phyloP scores from a whole-genome alignment of 345 rosid species.

The Lumnitzera littorea region DNA sequence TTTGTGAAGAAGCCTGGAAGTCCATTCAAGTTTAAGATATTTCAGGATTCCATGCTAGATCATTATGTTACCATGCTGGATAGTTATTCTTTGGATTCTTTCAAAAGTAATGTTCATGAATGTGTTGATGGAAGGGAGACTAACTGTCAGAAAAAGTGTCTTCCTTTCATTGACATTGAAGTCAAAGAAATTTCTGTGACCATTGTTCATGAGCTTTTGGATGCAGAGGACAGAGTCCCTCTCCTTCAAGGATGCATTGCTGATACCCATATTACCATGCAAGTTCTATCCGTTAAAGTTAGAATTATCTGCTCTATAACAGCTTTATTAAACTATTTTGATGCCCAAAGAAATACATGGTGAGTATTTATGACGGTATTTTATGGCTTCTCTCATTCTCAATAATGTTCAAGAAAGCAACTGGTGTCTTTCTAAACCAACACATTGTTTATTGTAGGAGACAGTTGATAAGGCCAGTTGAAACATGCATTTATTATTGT shows the following conservation, averaged over 20 bases:
- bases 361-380: constrained; percentile 13
- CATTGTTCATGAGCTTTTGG: constrained; percentile 66
- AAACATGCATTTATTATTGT: constrained; percentile 56
- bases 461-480: constrained; percentile 64
- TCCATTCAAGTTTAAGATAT: constrained; percentile 80
- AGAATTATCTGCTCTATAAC: constrained; percentile 55
- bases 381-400: constrained; percentile 6
- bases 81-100: constrained; percentile 20
- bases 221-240: constrained; percentile 58
- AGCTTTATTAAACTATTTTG: constrained; percentile 47
- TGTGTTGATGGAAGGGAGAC: constrained; percentile 26
- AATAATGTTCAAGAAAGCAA: not conserved
- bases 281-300: constrained; percentile 50
- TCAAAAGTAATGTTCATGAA: constrained; percentile 15
- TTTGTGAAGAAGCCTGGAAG: constrained; percentile 90
- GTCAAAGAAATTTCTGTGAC: constrained; percentile 52
- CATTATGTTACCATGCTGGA: constrained; percentile 20
- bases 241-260: constrained; percentile 55
- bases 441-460: constrained; percentile 38
- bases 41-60: constrained; percentile 28
- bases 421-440: no score
- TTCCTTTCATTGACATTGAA: constrained; percentile 46
- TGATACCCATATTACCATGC: constrained; percentile 41
- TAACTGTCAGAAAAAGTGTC: constrained; percentile 23
- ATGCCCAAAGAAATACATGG: constrained; percentile 70